Conservation (phyloP, 108 stramenopile species). For the Skeletonema menzelii region DNA sequence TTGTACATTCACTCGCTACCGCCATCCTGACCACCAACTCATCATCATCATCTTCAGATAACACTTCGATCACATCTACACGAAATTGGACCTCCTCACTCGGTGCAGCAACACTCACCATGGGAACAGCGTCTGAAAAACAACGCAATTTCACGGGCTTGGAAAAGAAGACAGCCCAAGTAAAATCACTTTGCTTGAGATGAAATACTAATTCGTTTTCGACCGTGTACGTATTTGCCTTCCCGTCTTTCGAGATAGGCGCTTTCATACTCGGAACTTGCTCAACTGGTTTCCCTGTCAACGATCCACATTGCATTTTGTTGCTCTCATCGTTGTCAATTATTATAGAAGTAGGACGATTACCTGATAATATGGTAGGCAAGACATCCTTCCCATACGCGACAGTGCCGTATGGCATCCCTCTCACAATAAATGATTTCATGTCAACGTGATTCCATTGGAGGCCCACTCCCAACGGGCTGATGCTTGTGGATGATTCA, state of each 20-base stretch:
- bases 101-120: slow-evolving; percentile 21
- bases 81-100: slow-evolving; percentile 27
- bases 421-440: slow-evolving; percentile 79
- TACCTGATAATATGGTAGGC: slow-evolving; percentile 59
- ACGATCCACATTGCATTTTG: slow-evolving; percentile 39
- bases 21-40: slow-evolving; percentile 77
- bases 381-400: slow-evolving; percentile 41
- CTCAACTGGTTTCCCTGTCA: slow-evolving; percentile 27
- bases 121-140: slow-evolving; percentile 35
- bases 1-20: slow-evolving; percentile 79
- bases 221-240: slow-evolving; percentile 40
- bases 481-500: not conserved
- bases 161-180: slow-evolving; percentile 93
- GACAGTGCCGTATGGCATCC: slow-evolving; percentile 87
- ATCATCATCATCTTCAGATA: slow-evolving; percentile 14
- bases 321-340: slow-evolving; percentile 25
- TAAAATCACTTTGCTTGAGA: slow-evolving; percentile 75
- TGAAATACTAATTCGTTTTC: slow-evolving; percentile 69
- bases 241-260: slow-evolving; percentile 29
- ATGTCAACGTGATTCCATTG: slow-evolving; percentile 69
- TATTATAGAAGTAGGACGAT: slow-evolving; percentile 39
- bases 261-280: slow-evolving; percentile 34
- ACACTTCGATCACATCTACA: slow-evolving; percentile 39
- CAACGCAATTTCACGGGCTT: slow-evolving; percentile 74
- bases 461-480: slow-evolving; percentile 37